A percentile compares a stretch with the other conserved stretches of the same genome.
Evolutionary conservation across 164 flowering plant species (phyloP).

Genomic region (Vitis rotundifolia): DNA sequence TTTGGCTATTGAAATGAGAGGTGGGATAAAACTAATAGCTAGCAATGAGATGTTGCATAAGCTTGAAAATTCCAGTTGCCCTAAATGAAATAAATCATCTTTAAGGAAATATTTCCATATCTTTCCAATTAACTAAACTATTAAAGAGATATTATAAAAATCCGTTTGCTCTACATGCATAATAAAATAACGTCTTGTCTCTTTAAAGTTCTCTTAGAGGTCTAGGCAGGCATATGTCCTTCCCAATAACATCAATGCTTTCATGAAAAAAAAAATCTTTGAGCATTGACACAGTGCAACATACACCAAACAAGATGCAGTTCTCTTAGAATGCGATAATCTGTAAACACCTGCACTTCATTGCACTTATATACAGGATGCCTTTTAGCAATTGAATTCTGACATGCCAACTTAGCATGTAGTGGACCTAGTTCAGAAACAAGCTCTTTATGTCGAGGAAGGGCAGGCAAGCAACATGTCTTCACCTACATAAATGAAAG

Average conservation of each 20-base stretch:
- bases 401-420: slow-evolving; percentile 59
- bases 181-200: no score
- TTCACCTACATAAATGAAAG: slow-evolving; percentile 51
- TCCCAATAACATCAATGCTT: no score
- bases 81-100: no score
- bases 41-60: no score
- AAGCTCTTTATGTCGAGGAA: slow-evolving; percentile 80
- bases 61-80: no score
- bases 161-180: no score
- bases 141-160: no score
- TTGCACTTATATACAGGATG: slow-evolving; percentile 86
- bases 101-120: no score
- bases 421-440: slow-evolving; percentile 62
- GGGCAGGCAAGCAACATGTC: slow-evolving; percentile 63
- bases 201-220: no score
- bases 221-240: no score
- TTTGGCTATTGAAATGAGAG: slow-evolving; percentile 36
- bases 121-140: no score
- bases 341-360: slow-evolving; percentile 67
- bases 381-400: slow-evolving; percentile 52
- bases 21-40: no score
- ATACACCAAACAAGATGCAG: not conserved
- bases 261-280: not conserved
- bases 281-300: not conserved
- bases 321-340: not conserved